Percentiles rank a stretch among this genome's conserved stretches.
Conservation (phyloP, 345 rosid genomes). For the Iberis pinnata region DNA sequence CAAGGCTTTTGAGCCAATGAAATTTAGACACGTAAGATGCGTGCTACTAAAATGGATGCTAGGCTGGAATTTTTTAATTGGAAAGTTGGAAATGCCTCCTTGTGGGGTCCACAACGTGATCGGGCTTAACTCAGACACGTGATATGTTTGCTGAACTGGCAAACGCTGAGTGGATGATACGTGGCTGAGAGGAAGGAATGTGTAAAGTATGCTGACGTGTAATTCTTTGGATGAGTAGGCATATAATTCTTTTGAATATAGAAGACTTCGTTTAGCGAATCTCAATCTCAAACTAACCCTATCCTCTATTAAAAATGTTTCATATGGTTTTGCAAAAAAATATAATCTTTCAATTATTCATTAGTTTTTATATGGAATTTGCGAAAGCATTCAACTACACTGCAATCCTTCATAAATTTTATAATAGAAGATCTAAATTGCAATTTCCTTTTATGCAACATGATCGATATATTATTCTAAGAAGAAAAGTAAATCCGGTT, state of each 20-base stretch:
- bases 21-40: slow-evolving; percentile 15
- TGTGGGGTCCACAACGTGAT: slow-evolving; percentile 29
- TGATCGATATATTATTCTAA: too few relatives aligned
- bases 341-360: too few relatives aligned
- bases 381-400: too few relatives aligned
- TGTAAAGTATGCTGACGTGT: slow-evolving; percentile 31
- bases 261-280: not conserved
- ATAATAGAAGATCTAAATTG: too few relatives aligned
- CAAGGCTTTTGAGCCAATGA: slow-evolving; percentile 37
- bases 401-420: too few relatives aligned
- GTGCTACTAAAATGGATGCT: slow-evolving; percentile 27
- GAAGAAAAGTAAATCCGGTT: too few relatives aligned
- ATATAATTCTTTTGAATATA: slow-evolving; percentile 24
- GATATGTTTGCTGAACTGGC: slow-evolving; percentile 32
- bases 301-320: too few relatives aligned
- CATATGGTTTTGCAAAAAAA: too few relatives aligned
- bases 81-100: slow-evolving; percentile 9
- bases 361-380: too few relatives aligned
- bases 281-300: too few relatives aligned
- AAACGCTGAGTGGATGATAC: slow-evolving; percentile 12
- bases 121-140: slow-evolving; percentile 16
- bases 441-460: too few relatives aligned
- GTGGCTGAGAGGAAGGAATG: slow-evolving; percentile 15
- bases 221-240: slow-evolving; percentile 26
- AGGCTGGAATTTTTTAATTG: slow-evolving; percentile 21